Conservation (phyloP, 139 green algal species). For the Ostreobium quekettii region DNA sequence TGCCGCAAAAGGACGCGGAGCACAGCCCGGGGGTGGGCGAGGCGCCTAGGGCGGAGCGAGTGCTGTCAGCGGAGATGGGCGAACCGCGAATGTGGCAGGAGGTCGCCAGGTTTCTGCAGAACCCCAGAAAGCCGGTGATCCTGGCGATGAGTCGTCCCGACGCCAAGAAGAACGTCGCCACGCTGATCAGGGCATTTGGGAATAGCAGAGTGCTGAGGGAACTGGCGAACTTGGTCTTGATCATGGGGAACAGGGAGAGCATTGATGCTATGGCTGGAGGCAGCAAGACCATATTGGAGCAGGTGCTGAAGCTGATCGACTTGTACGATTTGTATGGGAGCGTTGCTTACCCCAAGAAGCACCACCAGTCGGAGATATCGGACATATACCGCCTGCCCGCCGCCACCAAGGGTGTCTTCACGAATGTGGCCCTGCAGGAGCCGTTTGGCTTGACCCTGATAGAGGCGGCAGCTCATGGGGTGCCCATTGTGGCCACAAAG, state of each 20-base stretch:
- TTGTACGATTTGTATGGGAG: slow-evolving; percentile 78
- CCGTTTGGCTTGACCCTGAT: slow-evolving; percentile 94
- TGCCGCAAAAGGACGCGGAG: slow-evolving; percentile 28
- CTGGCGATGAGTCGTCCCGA: slow-evolving; percentile 88
- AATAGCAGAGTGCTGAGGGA: slow-evolving; percentile 63
- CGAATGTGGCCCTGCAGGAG: slow-evolving; percentile 80
- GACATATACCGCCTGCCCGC: slow-evolving; percentile 88
- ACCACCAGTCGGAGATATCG: slow-evolving; percentile 75
- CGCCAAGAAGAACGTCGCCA: slow-evolving; percentile 95
- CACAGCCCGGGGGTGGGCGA: neutral
- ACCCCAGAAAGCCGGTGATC: slow-evolving; percentile 87
- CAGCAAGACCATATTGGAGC: slow-evolving; percentile 62
- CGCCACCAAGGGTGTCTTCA: slow-evolving; percentile 77
- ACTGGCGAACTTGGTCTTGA: slow-evolving; percentile 88
- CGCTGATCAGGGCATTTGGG: slow-evolving; percentile 77
- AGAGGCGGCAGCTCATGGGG: slow-evolving; percentile 85
- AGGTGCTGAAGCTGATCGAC: slow-evolving; percentile 88
- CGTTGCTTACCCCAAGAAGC: slow-evolving; percentile 91
- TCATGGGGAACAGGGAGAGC: slow-evolving; percentile 87
- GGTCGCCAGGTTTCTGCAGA: slow-evolving; percentile 76
- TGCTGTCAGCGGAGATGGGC: neutral
- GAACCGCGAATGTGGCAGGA: slow-evolving; percentile 26
- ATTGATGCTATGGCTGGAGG: slow-evolving; percentile 76
- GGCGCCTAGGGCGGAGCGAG: neutral
- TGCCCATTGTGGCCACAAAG: slow-evolving; percentile 88